Conservation (phyloP, 768 basidiomycete species). For the Pulveroboletus sp. region DNA sequence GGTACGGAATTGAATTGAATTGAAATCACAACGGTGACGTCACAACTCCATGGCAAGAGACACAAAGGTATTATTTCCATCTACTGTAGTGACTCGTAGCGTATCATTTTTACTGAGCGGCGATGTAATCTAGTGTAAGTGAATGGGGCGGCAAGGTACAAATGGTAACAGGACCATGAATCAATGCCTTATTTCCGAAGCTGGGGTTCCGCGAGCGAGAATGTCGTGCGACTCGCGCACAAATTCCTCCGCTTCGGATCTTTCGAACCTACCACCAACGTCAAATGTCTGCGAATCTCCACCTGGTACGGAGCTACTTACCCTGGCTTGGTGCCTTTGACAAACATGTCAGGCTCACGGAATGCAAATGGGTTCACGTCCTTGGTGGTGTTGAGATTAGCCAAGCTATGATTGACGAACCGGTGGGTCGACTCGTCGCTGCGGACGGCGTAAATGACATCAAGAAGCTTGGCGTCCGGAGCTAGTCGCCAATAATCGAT, state of each 20-base stretch:
- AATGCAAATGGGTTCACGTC: slow-evolving; percentile 92
- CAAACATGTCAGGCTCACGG: slow-evolving; percentile 81
- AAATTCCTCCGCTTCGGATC: slow-evolving; percentile 62
- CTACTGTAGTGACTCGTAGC: background rate
- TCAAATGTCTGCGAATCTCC: slow-evolving; percentile 18
- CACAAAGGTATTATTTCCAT: slow-evolving; percentile 4
- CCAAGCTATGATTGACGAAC: slow-evolving; percentile 94
- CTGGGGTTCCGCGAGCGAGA: slow-evolving; percentile 33
- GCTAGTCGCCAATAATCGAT: slow-evolving; percentile 92
- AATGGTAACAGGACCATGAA: slow-evolving; percentile 4
- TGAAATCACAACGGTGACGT: slow-evolving; percentile 22
- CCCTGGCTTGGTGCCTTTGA: slow-evolving; percentile 75
- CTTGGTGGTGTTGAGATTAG: slow-evolving; percentile 68
- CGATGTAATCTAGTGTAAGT: slow-evolving; percentile 15
- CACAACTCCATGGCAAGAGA: slow-evolving; percentile 11
- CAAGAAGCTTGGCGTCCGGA: slow-evolving; percentile 71
- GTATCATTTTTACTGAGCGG: slow-evolving; percentile 19
- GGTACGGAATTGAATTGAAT: no score
- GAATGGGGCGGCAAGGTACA: slow-evolving; percentile 4
- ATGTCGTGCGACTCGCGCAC: slow-evolving; percentile 58
- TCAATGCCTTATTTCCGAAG: slow-evolving; percentile 28
- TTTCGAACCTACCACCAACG: slow-evolving; percentile 50
- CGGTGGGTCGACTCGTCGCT: slow-evolving; percentile 92
- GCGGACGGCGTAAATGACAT: slow-evolving; percentile 87
- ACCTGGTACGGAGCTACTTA: slow-evolving; percentile 36